Base-by-base conservation (phyloP, 495 filamentous ascomycete species). In the Penicillium coffeae region DNA sequence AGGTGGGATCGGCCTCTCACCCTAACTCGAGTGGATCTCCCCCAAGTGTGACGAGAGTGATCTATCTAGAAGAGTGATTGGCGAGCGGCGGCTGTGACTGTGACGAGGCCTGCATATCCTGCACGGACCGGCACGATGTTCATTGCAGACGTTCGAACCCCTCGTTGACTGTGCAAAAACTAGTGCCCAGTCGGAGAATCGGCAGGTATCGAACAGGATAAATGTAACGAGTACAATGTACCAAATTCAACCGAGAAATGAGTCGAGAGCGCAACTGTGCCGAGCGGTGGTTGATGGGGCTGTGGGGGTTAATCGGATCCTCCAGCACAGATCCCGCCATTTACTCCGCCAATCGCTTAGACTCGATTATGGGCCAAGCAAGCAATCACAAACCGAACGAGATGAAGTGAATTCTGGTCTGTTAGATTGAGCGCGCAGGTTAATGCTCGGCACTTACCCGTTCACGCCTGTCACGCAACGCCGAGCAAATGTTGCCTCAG, bases 61-160 rank as follows among this genome's bases (percentile, higher is more conserved):
- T 38, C 47, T 36, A 44, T 38, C 21, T 36, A 34, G 51, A 42
- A 13, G 39, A 35, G 55, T 58, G 58, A 60, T 65, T 64, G 66
- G 62, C 42, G 60, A 58, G 52, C 16, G 51, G 54, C 47, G 47
- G 58, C 41, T 70, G 69, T 70, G 69, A 72, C 45, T 68, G 67
- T 72, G 69, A 70, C 57, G 41, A 21, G 39, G 12, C 37, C 50
- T 72, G 69, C 69, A 72, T 62, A 33, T 33, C 40, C 56, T 53
- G 61, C 59, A 65, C 58, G 55, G 56, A 51, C 45, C 41, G 13
- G 44, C 42, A 33, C 21, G 52, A 40, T 42, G 43, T 47, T 46
- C 19, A 43, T 34, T n/a, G n/a, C n/a, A n/a, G n/a, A n/a, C 42
- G n/a, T 14, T 6, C 18, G 38, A 22, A 25, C 42, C 35, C 43